A percentile compares a stretch with the other conserved stretches of the same genome.
These are phyloP conservation scores for Paecilomyces sp. DNA, from an alignment of 2,329 filamentous ascomycete genomes.

Conservation along the genomic window DNA sequence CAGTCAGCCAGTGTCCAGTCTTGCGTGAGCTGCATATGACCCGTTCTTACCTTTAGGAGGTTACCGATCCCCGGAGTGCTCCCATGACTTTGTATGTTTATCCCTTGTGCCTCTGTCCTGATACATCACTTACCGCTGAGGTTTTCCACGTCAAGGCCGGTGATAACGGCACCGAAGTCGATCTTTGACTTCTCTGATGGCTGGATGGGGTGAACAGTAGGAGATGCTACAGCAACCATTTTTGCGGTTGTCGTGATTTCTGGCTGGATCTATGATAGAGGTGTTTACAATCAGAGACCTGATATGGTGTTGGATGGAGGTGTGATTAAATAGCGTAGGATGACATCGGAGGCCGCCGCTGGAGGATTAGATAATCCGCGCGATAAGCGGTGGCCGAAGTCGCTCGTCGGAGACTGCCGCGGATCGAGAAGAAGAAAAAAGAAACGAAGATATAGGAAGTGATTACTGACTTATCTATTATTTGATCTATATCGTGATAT, in stretches of 20 bases:
- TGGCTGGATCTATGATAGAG: no score
- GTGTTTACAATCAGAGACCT: neutral
- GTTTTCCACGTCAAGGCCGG: conserved; percentile 54
- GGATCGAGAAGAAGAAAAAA: neutral
- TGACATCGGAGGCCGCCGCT: neutral
- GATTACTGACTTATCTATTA: neutral
- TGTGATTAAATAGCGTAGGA: neutral
- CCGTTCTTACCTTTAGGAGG: conserved; percentile 36
- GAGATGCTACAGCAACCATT: conserved; percentile 1
- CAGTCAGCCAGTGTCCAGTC: neutral
- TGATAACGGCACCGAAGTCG: conserved; percentile 56
- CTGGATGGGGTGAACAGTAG: conserved; percentile 14
- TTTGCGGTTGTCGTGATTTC: neutral
- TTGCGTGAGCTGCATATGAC: neutral
- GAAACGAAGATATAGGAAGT: neutral
- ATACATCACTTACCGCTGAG: conserved; percentile 48
- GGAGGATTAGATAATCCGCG: neutral
- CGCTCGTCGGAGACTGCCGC: neutral
- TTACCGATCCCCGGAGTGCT: conserved; percentile 56
- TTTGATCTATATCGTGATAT: neutral
- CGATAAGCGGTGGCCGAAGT: neutral
- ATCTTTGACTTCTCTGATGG: conserved; percentile 29
- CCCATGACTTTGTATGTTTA: conserved; percentile 28
- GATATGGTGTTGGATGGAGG: neutral
- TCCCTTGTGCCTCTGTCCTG: conserved; percentile 8